Conservation (phyloP, 805 yeast genomes). For the Wickerhamomyces subpelliculosus region DNA sequence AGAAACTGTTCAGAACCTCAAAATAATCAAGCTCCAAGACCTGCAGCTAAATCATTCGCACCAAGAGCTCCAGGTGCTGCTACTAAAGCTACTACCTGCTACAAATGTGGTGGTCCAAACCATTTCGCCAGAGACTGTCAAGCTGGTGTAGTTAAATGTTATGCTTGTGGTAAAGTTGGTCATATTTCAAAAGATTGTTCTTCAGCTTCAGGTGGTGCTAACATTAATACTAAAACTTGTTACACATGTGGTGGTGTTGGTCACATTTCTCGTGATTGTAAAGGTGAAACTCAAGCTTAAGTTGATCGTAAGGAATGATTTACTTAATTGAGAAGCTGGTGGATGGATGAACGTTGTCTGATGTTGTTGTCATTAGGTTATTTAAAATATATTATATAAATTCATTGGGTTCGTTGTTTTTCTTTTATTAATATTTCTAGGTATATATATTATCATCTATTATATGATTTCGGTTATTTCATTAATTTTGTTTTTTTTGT, state of each 20-base stretch:
- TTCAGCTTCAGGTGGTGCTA: slow-evolving; percentile 43
- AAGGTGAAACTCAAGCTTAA: not conserved
- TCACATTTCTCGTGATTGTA: slow-evolving; percentile 81
- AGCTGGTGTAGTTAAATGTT: slow-evolving; percentile 67
- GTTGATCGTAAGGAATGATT: too few relatives aligned
- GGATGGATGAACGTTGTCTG: not conserved
- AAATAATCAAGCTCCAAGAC: slow-evolving; percentile 11
- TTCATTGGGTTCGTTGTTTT: too few relatives aligned
- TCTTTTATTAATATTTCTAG: too few relatives aligned
- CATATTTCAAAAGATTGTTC: slow-evolving; percentile 84
- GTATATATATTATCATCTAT: too few relatives aligned
- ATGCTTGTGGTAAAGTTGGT: slow-evolving; percentile 91
- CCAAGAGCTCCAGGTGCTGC: slow-evolving; percentile 17
- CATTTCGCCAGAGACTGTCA: slow-evolving; percentile 90
- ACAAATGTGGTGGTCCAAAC: slow-evolving; percentile 90
- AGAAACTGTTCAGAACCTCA: slow-evolving; percentile 59
- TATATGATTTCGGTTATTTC: too few relatives aligned
- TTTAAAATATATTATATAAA: too few relatives aligned
- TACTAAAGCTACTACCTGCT: slow-evolving; percentile 52
- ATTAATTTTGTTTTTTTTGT: too few relatives aligned
- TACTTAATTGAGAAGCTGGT: not conserved
- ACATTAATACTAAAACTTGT: slow-evolving; percentile 29
- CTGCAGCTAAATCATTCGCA: slow-evolving; percentile 13
- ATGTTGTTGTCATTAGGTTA: too few relatives aligned
- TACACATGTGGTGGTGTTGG: slow-evolving; percentile 54